Base-by-base conservation (phyloP, 306 rosid genomes). In the Vigna nakashimae region DNA sequence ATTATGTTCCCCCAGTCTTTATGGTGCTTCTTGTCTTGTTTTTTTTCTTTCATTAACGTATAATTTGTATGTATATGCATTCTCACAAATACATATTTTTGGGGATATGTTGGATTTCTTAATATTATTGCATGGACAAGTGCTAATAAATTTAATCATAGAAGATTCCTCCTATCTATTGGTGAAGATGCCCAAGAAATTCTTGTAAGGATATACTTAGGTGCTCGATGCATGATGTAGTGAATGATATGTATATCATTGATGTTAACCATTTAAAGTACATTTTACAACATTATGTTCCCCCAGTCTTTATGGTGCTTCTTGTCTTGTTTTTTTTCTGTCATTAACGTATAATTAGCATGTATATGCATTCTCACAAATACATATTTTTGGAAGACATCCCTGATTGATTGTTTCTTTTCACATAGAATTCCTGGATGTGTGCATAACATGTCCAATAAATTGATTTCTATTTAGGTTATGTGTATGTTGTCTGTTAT, bases 221-320 rank as follows among this genome's bases (percentile, higher is more conserved):
- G 34, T 76, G 26, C 64, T 76, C 71, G 85, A 69, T 51, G 74
- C 64, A 38, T 34, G 69, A 20, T 65, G 16, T 49, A 45, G 48
- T 52, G 34, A 45, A 17, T 73, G 36, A 48, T 65, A 42, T 74
- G 30, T 12, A 26, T 14, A 59, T 58, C 49, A 52, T 36, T 67
- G 28, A 10, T 36, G 17, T 16, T 50, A 50, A 6, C 22, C 24
- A 56, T 50, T 69, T 75, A 13, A 69, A 69, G 49, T 42, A 28
- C 66, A 50, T 53, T 20, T 52, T 60, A 59, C 36, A 71, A 5
- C 26, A 70, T 53, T 65, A 16, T 20, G 15, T 73, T 18, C 43
- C 42, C 26, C 24, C 50, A 8, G 65, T 11, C 36, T 3, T 69
- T 26, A 26, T 45, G 79, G 69, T 76, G 67, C 83, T 74, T 74